A percentile compares a stretch with the other conserved stretches of the same genome.
Conservation (phyloP, 352 stramenopile genomes). For the Phytophthora sojae region DNA sequence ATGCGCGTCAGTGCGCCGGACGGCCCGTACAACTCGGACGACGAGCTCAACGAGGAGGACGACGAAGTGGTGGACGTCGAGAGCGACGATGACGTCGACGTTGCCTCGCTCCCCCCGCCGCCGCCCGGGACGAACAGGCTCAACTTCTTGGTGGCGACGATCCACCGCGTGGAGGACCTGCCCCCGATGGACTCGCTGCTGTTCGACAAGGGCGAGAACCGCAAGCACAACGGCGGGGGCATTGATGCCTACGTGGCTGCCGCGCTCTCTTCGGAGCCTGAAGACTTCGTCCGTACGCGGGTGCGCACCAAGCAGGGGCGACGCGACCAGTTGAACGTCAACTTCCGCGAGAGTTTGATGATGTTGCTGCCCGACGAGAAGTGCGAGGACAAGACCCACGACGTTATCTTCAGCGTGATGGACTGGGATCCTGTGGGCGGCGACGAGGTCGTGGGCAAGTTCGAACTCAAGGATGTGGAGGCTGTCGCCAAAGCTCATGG, state of each 20-base stretch:
- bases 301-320: no score
- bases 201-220: conserved; percentile 55
- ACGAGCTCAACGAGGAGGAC: conserved; percentile 63
- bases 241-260: conserved; percentile 50
- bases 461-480: no score
- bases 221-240: conserved; percentile 55
- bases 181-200: conserved; percentile 67
- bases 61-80: conserved; percentile 41
- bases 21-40: conserved; percentile 48
- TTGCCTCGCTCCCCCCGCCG: conserved; percentile 7
- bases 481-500: no score
- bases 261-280: no score
- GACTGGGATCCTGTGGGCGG: no score
- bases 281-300: no score
- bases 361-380: no score
- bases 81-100: conserved; percentile 31
- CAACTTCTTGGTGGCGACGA: conserved; percentile 63
- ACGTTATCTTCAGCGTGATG: no score
- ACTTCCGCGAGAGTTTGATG: no score
- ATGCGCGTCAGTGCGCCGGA: conserved; percentile 49
- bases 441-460: no score
- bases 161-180: conserved; percentile 71
- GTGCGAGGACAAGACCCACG: no score
- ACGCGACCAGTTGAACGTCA: no score
- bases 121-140: conserved; percentile 54